Percentiles rank a stretch among this genome's conserved stretches.
phyloP scores from a whole-genome alignment of 228 moss, liverwort and hornwort species.

The Sphagnum magellanicum region DNA sequence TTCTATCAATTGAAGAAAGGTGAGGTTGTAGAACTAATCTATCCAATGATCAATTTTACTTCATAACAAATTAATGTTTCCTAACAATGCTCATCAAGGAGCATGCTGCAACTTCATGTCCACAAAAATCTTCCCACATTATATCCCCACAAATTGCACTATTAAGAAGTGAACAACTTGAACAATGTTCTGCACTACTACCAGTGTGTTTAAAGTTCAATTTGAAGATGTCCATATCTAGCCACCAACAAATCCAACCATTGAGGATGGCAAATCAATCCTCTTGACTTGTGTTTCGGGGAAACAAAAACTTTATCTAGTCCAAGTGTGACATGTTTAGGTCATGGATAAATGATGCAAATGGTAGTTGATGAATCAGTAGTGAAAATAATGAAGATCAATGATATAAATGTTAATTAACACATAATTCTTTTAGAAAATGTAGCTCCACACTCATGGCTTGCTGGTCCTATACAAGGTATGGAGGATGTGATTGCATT shows the following conservation, averaged over 20 bases:
- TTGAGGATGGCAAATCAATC: background rate
- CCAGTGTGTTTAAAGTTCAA: background rate
- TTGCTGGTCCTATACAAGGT: constrained; percentile 45
- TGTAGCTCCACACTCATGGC: constrained; percentile 13
- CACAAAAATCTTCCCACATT: constrained; percentile 4
- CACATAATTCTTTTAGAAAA: constrained; percentile 1
- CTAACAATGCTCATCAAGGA: constrained; percentile 47
- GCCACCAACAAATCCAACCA: background rate
- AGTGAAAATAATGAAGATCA: constrained; percentile 17
- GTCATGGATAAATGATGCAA: no score
- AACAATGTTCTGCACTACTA: background rate
- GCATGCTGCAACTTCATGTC: constrained; percentile 5
- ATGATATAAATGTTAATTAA: background rate
- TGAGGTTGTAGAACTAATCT: constrained; percentile 44
- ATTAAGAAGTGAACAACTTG: background rate
- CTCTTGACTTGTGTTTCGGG: constrained; percentile 9
- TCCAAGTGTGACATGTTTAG: background rate
- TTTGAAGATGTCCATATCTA: constrained; percentile 2
- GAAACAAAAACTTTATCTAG: constrained; percentile 3
- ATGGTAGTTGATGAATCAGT: constrained; percentile 12
- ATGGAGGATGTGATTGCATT: constrained; percentile 77
- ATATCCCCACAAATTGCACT: constrained; percentile 15
- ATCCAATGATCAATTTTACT: constrained; percentile 67
- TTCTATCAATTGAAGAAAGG: constrained; percentile 58
- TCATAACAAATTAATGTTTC: constrained; percentile 60